Base-by-base conservation (phyloP, 805 yeast species). In the Candida incommunis region DNA sequence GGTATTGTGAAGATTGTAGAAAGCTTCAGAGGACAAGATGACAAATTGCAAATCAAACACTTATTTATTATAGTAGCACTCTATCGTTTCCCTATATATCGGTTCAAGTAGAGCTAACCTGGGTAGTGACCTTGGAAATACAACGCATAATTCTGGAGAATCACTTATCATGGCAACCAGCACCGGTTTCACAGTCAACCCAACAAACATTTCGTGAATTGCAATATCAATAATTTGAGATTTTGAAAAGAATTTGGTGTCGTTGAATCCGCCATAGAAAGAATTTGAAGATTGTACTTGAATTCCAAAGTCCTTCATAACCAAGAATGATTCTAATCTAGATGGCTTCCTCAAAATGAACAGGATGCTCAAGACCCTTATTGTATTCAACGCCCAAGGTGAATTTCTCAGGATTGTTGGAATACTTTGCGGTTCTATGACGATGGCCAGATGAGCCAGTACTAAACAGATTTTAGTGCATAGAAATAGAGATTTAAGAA, bases 1-100 rank as follows among this genome's bases (percentile, higher is more conserved):
- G 90, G 90, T 80, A 74, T 54, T 82, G 90, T 58, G 78, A 79
- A 45, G 83, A 78, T 48, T 82, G 90, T 59, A 9, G 37, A 11
- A 31, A 31, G 37, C 11, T 31, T 5, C 37, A 31, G 37, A 11
- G 37, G 27, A 42, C 23, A 23, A 18, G 20, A 20, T 18, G 27
- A 21, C 24, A 18, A 23, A 31, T 41, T 22, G 15, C 22, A 11
- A 11, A 13, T 16, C 7, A 31, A 9, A 9, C 18, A 31, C 18
- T 31, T 31, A 11, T n/a, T 16, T n/a, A 31, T 31, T 16, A 18
- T 31, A 31, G 20, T 9, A 31, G n/a, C n/a, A 31, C 37, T n/a
- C 7, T n/a, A 31, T 7, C 18, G 18, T 31, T 5, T 31, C 37
- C 37, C 18, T 31, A 18, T 31, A 31, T 9, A 31, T 31, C 20